Base-by-base conservation (phyloP, 306 rosid species). In the Lathyrus tuberosus region DNA sequence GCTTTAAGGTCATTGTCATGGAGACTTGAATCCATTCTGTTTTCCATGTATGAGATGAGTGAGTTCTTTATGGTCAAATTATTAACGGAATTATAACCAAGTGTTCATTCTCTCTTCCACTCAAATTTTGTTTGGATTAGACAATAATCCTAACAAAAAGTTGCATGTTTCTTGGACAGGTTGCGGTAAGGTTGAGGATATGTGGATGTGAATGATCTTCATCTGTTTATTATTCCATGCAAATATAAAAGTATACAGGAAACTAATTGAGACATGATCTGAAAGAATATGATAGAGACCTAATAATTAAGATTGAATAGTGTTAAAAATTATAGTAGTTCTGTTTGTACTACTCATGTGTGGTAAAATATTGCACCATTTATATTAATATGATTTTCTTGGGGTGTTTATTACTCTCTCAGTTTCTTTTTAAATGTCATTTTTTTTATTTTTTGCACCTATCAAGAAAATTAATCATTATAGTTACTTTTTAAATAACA, bases 81-180 rank as follows among this genome's bases (percentile, higher is more conserved):
- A 53, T 53, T 65, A 64, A 65, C 28, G 62, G 43, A 60, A 65
- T 59, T 65, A 22, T 24, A 52, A 74, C 28, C 78, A 75, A 44
- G 83, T 82, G 72, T 48, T 47, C 35, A 38, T 76, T 18, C 73
- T 33, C 69, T 78, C 78, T 78, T 75, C 78, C 75, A 74, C 69
- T 51, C 28, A 60, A 56, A 48, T 8, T 5, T 46, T 62, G 48
- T 63, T 73, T 70, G 73, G 67, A 40, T 24, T 26, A 65, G 73
- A 74, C 67, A 78, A 17, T 41, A 11, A 14, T 51, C 69, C 73
- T 64, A 10, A 3, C 53, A 70, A 22, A 73, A 66, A 46, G 80
- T 69, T 69, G 16, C 15, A 33, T 65, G 79, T 62, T 61, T 68
- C 66, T 65, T 48, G 11, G 54, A 3, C 31, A 28, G 71, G 46